Evolutionary conservation across 352 stramenopile genomes (phyloP).

Genomic region (Pythium grandisporangium): DNA sequence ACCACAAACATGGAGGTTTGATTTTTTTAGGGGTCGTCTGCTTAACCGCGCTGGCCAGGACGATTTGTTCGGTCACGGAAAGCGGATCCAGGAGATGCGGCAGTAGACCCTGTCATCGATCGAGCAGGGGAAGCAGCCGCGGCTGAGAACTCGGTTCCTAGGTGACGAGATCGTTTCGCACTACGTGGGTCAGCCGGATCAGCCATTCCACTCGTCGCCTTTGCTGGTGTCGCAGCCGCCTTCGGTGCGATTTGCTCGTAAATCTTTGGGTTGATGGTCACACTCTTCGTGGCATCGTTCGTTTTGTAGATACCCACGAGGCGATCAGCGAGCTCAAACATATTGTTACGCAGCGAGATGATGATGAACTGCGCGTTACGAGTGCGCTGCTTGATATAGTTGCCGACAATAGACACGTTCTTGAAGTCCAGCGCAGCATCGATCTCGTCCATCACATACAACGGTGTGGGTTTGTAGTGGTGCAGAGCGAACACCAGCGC

Average conservation of each 20-base stretch:
- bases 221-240: background rate
- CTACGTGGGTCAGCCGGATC: conserved; percentile 5
- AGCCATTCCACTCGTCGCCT: background rate
- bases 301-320: conserved; percentile 99
- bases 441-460: conserved; percentile 99
- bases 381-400: conserved; percentile 99
- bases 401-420: conserved; percentile 99
- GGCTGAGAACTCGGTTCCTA: no score
- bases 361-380: conserved; percentile 99
- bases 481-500: conserved; percentile 99
- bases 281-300: conserved; percentile 97
- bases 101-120: no score
- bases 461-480: conserved; percentile 98
- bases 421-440: conserved; percentile 96
- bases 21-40: no score
- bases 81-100: no score
- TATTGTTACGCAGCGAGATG: conserved; percentile 99
- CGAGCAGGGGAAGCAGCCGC: no score
- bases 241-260: conserved; percentile 34
- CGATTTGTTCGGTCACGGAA: no score
- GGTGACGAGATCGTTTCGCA: conserved; percentile 13
- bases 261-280: conserved; percentile 97
- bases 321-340: conserved; percentile 99
- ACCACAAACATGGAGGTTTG: background rate
- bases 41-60: no score